Evolutionary conservation across 139 green algal species (phyloP).

Genomic region (Micractinium conductrix): DNA sequence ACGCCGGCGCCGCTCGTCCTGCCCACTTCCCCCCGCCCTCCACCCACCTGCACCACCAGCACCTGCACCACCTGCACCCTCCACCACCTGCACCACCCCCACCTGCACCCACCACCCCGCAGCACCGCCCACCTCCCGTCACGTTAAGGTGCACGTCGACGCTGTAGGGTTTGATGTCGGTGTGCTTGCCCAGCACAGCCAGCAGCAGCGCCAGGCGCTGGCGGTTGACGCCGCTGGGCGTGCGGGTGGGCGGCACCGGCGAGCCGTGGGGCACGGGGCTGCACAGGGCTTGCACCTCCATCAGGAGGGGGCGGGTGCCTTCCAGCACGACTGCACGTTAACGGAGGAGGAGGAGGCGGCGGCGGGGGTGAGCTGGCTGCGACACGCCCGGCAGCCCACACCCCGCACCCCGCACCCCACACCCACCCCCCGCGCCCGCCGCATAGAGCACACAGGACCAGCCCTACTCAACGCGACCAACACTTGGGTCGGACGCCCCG

Average conservation of each 20-base stretch:
- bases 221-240: constrained; percentile 63
- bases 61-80: not conserved
- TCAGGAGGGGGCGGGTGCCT: constrained; percentile 80
- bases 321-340: constrained; percentile 76
- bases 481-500: no score
- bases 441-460: no score
- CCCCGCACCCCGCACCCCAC: no score
- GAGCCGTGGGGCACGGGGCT: constrained; percentile 30
- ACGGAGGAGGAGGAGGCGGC: no score
- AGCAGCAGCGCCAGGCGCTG: constrained; percentile 78
- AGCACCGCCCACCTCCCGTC: constrained; percentile 55
- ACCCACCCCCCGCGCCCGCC: no score
- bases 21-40: no score
- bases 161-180: constrained; percentile 49
- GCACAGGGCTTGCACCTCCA: constrained; percentile 92
- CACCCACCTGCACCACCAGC: no score
- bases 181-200: constrained; percentile 74
- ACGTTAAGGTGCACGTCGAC: constrained; percentile 82
- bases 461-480: no score
- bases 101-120: not conserved
- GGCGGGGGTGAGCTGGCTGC: no score
- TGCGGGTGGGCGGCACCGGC: constrained; percentile 38
- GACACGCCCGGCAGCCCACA: no score
- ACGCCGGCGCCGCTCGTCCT: no score
- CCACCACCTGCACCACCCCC: not conserved